A percentile compares a stretch with the other conserved stretches of the same genome.
These are phyloP conservation scores for Orbilia blumenaviensis DNA, from an alignment of 2,329 filamentous ascomycete genomes.

Conservation along the genomic window DNA sequence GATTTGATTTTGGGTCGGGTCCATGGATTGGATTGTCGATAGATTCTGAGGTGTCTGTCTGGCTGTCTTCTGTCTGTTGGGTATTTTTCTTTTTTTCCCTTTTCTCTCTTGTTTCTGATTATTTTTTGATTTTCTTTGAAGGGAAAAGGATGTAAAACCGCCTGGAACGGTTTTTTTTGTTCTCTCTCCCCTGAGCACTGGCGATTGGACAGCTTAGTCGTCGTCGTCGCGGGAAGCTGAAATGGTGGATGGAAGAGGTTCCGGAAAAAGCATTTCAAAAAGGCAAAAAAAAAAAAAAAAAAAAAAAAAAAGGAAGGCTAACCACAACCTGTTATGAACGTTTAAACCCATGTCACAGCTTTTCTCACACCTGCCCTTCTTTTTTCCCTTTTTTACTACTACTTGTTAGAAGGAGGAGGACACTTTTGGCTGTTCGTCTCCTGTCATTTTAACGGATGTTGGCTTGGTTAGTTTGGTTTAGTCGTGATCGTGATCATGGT, in stretches of 20 bases:
- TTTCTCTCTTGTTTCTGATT: too few species aligned
- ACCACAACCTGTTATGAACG: conserved; percentile 16
- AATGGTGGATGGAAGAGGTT: conserved; percentile 5
- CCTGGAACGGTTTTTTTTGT: conserved; percentile 37
- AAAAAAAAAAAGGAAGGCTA: conserved; percentile 3
- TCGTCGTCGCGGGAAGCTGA: conserved; percentile 28
- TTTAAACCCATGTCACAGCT: conserved; percentile 44
- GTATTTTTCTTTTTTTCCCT: conserved; percentile 20
- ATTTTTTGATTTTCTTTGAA: not conserved
- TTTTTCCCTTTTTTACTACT: conserved; percentile 14
- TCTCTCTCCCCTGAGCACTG: conserved; percentile 10
- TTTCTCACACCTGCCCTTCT: conserved; percentile 29
- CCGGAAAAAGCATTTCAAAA: conserved; percentile 23
- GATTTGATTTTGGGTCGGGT: too few species aligned
- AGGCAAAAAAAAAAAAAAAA: too few species aligned
- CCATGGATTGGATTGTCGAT: conserved; percentile 7
- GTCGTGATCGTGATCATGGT: too few species aligned
- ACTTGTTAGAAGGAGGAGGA: conserved; percentile 19
- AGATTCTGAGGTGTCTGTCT: too few species aligned
- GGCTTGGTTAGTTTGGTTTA: too few species aligned
- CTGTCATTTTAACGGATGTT: not conserved
- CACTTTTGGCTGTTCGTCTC: conserved; percentile 20
- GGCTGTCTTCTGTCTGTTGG: not conserved
- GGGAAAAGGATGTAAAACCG: conserved; percentile 18
- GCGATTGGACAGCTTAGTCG: too few species aligned